Conservation (phyloP, 2,329 filamentous ascomycete species). For the Fusarium gaditjirri region DNA sequence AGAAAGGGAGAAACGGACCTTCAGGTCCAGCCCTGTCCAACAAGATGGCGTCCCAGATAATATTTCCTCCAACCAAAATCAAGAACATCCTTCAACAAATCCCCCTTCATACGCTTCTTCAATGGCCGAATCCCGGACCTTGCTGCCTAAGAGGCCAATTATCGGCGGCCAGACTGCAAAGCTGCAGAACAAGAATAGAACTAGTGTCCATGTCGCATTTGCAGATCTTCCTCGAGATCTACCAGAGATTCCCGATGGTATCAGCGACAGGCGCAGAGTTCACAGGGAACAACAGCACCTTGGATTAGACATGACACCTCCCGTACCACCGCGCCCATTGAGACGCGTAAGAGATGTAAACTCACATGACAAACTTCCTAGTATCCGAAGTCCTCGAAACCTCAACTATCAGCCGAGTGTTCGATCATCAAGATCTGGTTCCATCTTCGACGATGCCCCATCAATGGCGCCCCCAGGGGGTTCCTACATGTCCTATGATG, state of each 20-base stretch:
- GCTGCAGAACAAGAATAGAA: constrained; percentile 58
- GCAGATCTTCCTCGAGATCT: constrained; percentile 54
- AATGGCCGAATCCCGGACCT: constrained; percentile 18
- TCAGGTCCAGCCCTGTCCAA: constrained; percentile 2
- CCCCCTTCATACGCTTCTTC: constrained; percentile 22
- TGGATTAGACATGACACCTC: constrained; percentile 31
- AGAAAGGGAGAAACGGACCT: constrained; percentile 4
- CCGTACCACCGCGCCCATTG: constrained; percentile 27
- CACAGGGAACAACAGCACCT: constrained; percentile 42
- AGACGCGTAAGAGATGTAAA: constrained; percentile 42
- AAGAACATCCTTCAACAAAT: constrained; percentile 11
- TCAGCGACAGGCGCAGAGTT: constrained; percentile 52
- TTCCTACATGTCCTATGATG: constrained; percentile 66
- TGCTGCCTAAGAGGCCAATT: constrained; percentile 31
- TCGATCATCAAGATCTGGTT: constrained; percentile 59
- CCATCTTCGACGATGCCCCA: constrained; percentile 66
- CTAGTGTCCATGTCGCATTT: constrained; percentile 44
- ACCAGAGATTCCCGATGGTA: constrained; percentile 63
- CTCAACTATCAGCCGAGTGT: constrained; percentile 64
- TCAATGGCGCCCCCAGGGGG: constrained; percentile 71
- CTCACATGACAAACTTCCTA: constrained; percentile 58
- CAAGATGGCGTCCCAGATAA: constrained; percentile 12
- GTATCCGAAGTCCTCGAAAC: constrained; percentile 54
- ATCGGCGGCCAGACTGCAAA: constrained; percentile 56
- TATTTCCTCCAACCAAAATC: not conserved